Conservation (phyloP, 768 basidiomycete genomes). For the Piloderma croceum region DNA sequence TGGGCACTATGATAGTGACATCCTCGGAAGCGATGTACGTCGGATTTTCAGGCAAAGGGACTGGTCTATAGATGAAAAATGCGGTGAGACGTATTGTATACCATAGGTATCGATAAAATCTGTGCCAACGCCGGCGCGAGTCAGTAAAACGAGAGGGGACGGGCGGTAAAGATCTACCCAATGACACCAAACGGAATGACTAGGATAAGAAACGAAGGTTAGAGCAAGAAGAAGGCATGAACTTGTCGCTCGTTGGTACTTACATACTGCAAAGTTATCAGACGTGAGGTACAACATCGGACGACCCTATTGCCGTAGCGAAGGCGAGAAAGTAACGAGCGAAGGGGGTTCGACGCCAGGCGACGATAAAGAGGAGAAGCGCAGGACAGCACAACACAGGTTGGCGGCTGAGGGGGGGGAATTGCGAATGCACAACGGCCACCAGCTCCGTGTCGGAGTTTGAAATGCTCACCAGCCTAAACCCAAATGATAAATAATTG, state of each 20-base stretch:
- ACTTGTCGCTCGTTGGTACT: conserved; percentile 27
- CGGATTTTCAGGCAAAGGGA: conserved; percentile 84
- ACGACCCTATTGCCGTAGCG: not conserved
- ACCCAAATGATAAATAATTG: no score
- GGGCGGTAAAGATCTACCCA: conserved; percentile 40
- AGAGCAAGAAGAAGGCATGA: conserved; percentile 2
- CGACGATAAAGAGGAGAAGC: conserved; percentile 6
- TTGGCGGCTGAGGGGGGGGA: no score
- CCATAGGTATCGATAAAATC: conserved; percentile 94
- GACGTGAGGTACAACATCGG: conserved; percentile 84
- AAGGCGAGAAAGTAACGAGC: conserved; percentile 8
- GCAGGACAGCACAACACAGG: no score
- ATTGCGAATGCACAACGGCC: no score
- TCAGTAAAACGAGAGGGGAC: not conserved
- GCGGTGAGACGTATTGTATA: conserved; percentile 81
- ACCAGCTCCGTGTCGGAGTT: no score
- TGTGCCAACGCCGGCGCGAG: conserved; percentile 24
- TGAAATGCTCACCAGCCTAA: no score
- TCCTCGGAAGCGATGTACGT: conserved; percentile 88
- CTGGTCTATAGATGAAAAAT: conserved; percentile 76
- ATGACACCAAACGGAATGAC: conserved; percentile 89
- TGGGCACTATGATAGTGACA: conserved; percentile 94
- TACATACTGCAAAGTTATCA: conserved; percentile 87
- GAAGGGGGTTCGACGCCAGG: conserved; percentile 8
- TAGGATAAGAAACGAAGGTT: conserved; percentile 25